phyloP scores from a whole-genome alignment of 2,329 filamentous ascomycete genomes.

The Scedosporium aurantiacum region DNA sequence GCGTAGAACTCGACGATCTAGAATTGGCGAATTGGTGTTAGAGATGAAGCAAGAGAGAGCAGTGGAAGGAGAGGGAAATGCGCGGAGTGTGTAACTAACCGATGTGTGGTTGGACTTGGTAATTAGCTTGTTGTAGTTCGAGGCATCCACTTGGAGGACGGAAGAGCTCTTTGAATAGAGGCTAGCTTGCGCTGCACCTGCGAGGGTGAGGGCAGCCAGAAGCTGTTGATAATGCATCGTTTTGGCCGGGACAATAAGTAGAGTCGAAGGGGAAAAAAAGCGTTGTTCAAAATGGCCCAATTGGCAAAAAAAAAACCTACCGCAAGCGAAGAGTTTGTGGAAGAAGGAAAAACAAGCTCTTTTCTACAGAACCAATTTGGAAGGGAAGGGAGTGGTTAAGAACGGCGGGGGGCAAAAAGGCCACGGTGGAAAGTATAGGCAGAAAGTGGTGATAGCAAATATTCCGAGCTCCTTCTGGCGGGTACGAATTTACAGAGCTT shows the following conservation, averaged over 20 bases:
- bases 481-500: not conserved
- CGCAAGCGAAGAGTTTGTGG: not conserved
- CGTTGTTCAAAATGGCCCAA: not conserved
- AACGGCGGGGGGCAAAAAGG: conserved; percentile 20
- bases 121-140: conserved; percentile 73
- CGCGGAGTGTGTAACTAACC: conserved; percentile 38
- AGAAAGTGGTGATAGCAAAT: not conserved
- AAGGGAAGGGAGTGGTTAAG: not conserved
- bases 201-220: conserved; percentile 47
- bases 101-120: conserved; percentile 84
- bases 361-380: not conserved
- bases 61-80: not conserved
- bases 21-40: conserved; percentile 1
- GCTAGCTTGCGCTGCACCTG: conserved; percentile 55
- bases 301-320: not conserved
- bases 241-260: conserved; percentile 9
- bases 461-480: not conserved
- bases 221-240: conserved; percentile 44
- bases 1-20: conserved; percentile 80
- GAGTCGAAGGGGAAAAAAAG: not conserved
- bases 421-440: conserved; percentile 28
- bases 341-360: not conserved
- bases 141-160: conserved; percentile 70
- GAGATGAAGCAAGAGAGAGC: not conserved
- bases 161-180: conserved; percentile 81